Evolutionary conservation across 345 rosid genomes (phyloP).

Genomic region (Cardiospermum halicacabum): DNA sequence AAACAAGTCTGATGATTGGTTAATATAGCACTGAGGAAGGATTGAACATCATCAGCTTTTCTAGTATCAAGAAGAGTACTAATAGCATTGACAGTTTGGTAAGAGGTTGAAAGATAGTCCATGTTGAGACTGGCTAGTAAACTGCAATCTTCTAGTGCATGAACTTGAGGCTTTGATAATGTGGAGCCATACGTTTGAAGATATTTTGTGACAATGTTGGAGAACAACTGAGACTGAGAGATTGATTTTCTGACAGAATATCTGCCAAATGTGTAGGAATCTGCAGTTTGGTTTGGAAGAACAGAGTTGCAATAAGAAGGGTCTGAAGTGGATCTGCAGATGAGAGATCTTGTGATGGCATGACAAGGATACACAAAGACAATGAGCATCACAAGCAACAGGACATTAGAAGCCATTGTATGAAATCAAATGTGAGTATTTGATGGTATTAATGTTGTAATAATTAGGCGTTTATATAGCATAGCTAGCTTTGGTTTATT

Average conservation of each 20-base stretch:
- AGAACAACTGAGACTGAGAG: conserved; percentile 51
- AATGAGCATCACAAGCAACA: conserved; percentile 11
- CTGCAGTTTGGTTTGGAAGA: conserved; percentile 42
- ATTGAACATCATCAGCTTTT: conserved; percentile 65
- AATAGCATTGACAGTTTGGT: conserved; percentile 35
- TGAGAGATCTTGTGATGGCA: conserved; percentile 18
- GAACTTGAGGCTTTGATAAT: conserved; percentile 38
- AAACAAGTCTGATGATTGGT: conserved; percentile 77
- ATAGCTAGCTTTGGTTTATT: neutral
- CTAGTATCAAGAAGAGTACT: conserved; percentile 29
- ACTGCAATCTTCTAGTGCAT: conserved; percentile 77
- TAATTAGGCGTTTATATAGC: conserved; percentile 19
- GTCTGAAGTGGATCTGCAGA: conserved; percentile 58
- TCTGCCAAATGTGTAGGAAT: conserved; percentile 53
- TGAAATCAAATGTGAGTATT: neutral
- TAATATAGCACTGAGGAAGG: conserved; percentile 72
- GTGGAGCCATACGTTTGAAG: conserved; percentile 27
- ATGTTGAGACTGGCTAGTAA: conserved; percentile 46
- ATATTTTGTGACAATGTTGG: conserved; percentile 43
- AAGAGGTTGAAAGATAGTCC: conserved; percentile 50
- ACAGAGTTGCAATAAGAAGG: conserved; percentile 60
- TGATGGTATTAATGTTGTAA: neutral
- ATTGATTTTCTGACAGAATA: conserved; percentile 55
- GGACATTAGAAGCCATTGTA: conserved; percentile 19
- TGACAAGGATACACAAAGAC: conserved; percentile 21